phyloP scores from a whole-genome alignment of 345 rosid species.

The Limnanthes douglasii region DNA sequence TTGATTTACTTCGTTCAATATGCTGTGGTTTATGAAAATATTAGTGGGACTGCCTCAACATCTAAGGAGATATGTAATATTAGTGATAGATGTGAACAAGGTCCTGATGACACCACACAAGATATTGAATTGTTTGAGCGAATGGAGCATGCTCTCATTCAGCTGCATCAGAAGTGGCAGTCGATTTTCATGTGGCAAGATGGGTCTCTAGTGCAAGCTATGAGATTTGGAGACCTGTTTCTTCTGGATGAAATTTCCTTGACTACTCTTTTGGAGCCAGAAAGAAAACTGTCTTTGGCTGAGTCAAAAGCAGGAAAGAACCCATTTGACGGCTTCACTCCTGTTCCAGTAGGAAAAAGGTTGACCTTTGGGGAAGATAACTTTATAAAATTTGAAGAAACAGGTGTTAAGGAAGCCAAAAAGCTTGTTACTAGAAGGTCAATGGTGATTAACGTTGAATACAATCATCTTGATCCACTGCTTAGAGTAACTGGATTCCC shows the following conservation, averaged over 20 bases:
- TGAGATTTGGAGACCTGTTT: conserved; percentile 75
- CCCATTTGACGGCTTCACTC: conserved; percentile 92
- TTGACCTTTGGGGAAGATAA: conserved; percentile 49
- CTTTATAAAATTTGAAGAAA: conserved; percentile 60
- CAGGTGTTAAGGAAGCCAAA: conserved; percentile 65
- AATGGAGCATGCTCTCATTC: conserved; percentile 31
- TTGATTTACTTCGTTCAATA: conserved; percentile 14
- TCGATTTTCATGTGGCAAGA: conserved; percentile 89
- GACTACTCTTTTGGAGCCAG: conserved; percentile 95
- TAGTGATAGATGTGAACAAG: conserved; percentile 25
- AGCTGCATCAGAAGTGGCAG: conserved; percentile 64
- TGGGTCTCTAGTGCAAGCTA: conserved; percentile 91
- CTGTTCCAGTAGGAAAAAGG: conserved; percentile 82
- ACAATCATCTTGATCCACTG: conserved; percentile 96
- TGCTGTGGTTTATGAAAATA: conserved; percentile 52
- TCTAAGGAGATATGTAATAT: conserved; percentile 24
- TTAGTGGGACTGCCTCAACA: conserved; percentile 40
- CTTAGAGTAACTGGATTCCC: conserved; percentile 77
- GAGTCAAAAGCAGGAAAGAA: conserved; percentile 85
- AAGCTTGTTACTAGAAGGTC: conserved; percentile 75
- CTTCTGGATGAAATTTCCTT: conserved; percentile 94
- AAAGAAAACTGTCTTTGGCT: conserved; percentile 64
- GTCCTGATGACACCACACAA: conserved; percentile 15
- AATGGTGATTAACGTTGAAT: conserved; percentile 94
- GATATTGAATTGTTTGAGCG: conserved; percentile 41